Evolutionary conservation across 2,329 filamentous ascomycete genomes (phyloP).

Genomic region (Setomelanomma holmii): DNA sequence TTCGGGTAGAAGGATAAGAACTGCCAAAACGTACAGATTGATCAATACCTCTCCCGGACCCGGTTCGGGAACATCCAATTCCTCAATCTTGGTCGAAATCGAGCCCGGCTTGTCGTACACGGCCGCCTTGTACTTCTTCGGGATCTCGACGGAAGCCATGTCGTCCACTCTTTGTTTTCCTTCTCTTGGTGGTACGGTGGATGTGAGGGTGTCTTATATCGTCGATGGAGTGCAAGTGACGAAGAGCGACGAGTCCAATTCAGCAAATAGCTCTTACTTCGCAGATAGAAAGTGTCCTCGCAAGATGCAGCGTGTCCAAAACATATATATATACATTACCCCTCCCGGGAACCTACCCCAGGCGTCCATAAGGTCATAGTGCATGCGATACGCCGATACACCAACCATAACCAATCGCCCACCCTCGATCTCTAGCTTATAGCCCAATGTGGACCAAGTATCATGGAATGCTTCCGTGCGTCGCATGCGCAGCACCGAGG

Average conservation of each 20-base stretch:
- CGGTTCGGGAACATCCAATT: constrained; percentile 70
- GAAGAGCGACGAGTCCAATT: background rate
- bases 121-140: constrained; percentile 68
- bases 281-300: too few relatives aligned
- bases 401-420: background rate
- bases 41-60: constrained; percentile 68
- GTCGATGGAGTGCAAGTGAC: background rate
- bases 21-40: constrained; percentile 58
- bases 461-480: too few relatives aligned
- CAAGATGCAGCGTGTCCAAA: too few relatives aligned
- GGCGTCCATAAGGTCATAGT: too few relatives aligned
- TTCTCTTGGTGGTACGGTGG: background rate
- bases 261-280: too few relatives aligned
- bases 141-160: constrained; percentile 45
- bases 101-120: constrained; percentile 71
- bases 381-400: background rate
- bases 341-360: too few relatives aligned
- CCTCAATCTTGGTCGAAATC: constrained; percentile 69
- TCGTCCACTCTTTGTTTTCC: constrained; percentile 1
- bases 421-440: too few relatives aligned
- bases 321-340: too few relatives aligned
- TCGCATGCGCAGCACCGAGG: background rate
- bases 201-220: too few relatives aligned
- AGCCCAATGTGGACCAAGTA: background rate
- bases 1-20: background rate